A percentile compares a stretch with the other conserved stretches of the same genome.
Conservation (phyloP, 306 rosid species). For the Castanea crenata region DNA sequence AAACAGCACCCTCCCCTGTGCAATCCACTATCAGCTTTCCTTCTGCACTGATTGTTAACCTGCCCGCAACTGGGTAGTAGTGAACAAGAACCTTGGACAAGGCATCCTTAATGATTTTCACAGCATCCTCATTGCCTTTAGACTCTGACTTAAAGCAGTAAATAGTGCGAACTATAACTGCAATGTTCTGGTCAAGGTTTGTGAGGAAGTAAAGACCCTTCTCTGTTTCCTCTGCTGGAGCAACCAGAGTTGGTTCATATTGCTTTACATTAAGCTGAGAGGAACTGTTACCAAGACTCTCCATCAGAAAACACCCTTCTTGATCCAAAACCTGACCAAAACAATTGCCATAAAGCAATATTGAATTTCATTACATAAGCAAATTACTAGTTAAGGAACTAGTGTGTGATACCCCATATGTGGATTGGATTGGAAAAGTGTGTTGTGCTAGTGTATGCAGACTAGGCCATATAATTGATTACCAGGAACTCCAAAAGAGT, state of each 20-base stretch:
- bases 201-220: constrained; percentile 65
- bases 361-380: neutral
- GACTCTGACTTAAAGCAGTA: constrained; percentile 55
- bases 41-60: constrained; percentile 52
- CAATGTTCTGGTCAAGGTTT: constrained; percentile 79
- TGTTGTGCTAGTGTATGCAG: no score
- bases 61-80: constrained; percentile 70
- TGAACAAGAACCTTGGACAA: constrained; percentile 66
- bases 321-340: constrained; percentile 1
- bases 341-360: neutral
- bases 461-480: no score
- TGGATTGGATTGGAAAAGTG: no score
- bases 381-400: neutral
- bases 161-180: constrained; percentile 53
- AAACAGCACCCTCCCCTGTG: constrained; percentile 72
- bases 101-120: constrained; percentile 44
- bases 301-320: constrained; percentile 34
- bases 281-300: neutral
- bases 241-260: constrained; percentile 52
- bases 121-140: constrained; percentile 62
- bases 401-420: no score
- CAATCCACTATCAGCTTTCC: constrained; percentile 78
- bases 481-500: no score
- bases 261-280: constrained; percentile 38
- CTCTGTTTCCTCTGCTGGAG: constrained; percentile 54